Base-by-base conservation (phyloP, 768 basidiomycete genomes). In the Lentinula detonsa region DNA sequence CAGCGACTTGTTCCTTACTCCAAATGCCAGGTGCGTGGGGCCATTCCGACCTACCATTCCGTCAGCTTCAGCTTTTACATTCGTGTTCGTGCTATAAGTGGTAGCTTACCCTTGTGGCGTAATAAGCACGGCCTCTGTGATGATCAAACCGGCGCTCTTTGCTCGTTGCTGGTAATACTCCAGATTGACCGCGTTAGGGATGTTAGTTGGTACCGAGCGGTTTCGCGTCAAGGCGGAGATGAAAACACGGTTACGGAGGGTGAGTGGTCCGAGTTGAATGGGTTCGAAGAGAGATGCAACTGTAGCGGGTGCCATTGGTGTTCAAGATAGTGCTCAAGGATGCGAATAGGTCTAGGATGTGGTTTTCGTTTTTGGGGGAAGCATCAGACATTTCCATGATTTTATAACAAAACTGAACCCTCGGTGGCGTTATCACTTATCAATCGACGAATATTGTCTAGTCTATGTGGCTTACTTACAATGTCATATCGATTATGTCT, bases 21-120 rank as follows among this genome's bases (percentile, higher is more conserved):
- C 80, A 82, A 31, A 81, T 76, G 4, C 81, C 81, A 13, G 80
- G 80, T 1, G 76, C 76, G 63, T 74, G 66, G 6, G 71, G 73
- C 75, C 76, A 80, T 64, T 79, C 76, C 11, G 78, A 73, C 9
- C 80, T 80, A 2, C 6, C 51, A 8, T 4, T 5, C n/a, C 31
- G 11, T 7, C 15, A 11, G 23, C 23, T 16, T 39, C 13, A 58
- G 43, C 21, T 58, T 23, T 33, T 18, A 28, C 31, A 33, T 39
- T 23, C 13, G 8, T 7, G 15, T 37, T 18, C 28, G 11, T 16
- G 31, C 16, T n/a, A n/a, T n/a, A n/a, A n/a, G n/a, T n/a, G n/a
- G n/a, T 5, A 16, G 62, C 70, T 13, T 43, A 78, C 78, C 78
- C 78, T 71, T 81, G 80, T 8, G 71, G 74, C 0, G 67, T 64